These are phyloP conservation scores for Aspergillus fischeri DNA, from an alignment of 2,329 filamentous ascomycete genomes.

Conservation along the genomic window DNA sequence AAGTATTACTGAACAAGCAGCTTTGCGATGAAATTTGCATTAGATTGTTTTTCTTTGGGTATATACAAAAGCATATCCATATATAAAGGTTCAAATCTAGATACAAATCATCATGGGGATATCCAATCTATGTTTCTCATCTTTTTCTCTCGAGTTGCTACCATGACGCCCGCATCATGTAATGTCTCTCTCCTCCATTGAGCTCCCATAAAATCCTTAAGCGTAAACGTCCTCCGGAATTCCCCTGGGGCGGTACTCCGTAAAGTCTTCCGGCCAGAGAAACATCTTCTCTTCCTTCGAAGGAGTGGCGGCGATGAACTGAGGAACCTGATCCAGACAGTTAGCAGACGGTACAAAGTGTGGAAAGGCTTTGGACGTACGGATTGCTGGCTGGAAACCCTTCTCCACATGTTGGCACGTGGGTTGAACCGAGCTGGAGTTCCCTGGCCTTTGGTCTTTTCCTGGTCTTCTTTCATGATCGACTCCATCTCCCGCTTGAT, in stretches of 20 bases:
- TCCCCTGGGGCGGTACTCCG: constrained; percentile 38
- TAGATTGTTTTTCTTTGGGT: not conserved
- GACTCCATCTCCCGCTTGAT: constrained; percentile 58
- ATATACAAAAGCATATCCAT: not conserved
- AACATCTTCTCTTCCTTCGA: constrained; percentile 59
- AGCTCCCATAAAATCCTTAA: not conserved
- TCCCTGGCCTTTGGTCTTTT: constrained; percentile 58
- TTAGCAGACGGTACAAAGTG: constrained; percentile 18
- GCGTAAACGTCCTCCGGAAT: constrained; percentile 11
- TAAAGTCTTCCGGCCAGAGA: constrained; percentile 59
- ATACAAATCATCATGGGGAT: not conserved
- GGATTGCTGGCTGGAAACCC: constrained; percentile 55
- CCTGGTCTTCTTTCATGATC: constrained; percentile 57
- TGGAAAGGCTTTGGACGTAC: constrained; percentile 32
- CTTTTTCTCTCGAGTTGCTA: not conserved
- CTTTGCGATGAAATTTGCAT: not conserved
- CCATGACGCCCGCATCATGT: constrained; percentile 1
- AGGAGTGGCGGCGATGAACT: constrained; percentile 50
- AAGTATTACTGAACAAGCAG: not conserved
- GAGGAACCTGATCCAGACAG: constrained; percentile 35
- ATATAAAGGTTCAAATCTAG: not conserved
- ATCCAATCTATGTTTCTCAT: not conserved
- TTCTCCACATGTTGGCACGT: constrained; percentile 64
- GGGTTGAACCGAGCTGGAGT: constrained; percentile 62
- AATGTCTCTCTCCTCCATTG: no score